Base-by-base conservation (phyloP, 2,329 filamentous ascomycete genomes). In the Fusarium torulosum region DNA sequence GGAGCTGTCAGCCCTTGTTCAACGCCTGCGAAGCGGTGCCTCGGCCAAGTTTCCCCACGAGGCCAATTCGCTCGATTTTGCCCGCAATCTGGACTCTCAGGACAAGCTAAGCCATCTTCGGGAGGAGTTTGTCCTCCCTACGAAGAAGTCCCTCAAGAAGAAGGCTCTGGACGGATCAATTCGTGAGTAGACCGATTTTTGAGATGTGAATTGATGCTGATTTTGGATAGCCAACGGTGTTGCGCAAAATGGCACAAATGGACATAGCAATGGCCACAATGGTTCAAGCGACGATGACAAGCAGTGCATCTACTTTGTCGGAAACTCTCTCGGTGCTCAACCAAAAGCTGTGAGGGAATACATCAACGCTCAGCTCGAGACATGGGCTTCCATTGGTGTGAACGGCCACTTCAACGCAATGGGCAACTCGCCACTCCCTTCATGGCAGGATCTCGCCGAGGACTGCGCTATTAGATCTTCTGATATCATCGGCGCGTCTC, bases 291-390 rank as follows among this genome's bases (percentile, higher is more conserved):
- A 78, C 2, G 74, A 82, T 7, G 70, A 78, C 13, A 35, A 61
- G 45, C 72, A 75, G 59, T 77, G 77, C 60, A 90, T 93, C 60
- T 97, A 97, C 78, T 89, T 97, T 66, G 95, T 93, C 69, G 94
- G 94, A 57, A 97, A 97, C 81, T 97, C 93, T 0, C 85, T 97
- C 2, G 94, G 94, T 37, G 86, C 95, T 6, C 94, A 97, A 77
- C 93, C 94, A 43, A 88, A 86, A 64, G 85, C 86, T 15, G 89
- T 90, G 0, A 83, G 86, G 19, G 80, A 84, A 17, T 89, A 92
- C 65, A 80, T 97, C 64, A 82, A 89, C 44, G 85, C 88, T 7
- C 93, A 96, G 70, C 85, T 97, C 2, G 86, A 91, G 64, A 93
- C 92, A 5, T 97, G 94, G 94, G 90, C 90, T 1, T 90, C 89